Evolutionary conservation across 345 rosid genomes (phyloP).

Genomic region (Limnanthes douglasii): DNA sequence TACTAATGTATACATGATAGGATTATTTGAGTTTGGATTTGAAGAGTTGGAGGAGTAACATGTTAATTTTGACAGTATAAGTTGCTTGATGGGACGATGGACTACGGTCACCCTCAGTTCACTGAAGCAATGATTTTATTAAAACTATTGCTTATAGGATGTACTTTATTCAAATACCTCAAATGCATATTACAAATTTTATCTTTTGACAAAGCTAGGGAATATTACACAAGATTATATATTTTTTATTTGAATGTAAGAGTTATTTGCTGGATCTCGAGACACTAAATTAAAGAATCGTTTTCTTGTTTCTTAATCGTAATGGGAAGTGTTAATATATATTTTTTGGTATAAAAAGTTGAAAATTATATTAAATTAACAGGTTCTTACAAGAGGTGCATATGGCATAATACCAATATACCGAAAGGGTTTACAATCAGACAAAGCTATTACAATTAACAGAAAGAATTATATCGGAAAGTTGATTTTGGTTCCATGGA

Average conservation of each 20-base stretch:
- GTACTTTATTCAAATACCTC: slow-evolving; percentile 72
- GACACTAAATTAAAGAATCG: slow-evolving; percentile 6
- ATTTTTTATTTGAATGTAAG: neutral
- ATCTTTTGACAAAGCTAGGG: slow-evolving; percentile 89
- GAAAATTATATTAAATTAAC: no score
- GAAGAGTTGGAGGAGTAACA: slow-evolving; percentile 89
- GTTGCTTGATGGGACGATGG: slow-evolving; percentile 85
- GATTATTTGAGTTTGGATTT: slow-evolving; percentile 94
- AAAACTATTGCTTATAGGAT: slow-evolving; percentile 78
- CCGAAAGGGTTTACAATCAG: no score
- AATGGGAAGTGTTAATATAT: no score
- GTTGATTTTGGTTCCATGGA: no score
- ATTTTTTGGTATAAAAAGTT: no score
- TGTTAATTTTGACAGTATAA: slow-evolving; percentile 42
- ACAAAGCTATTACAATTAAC: no score
- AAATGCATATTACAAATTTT: slow-evolving; percentile 79
- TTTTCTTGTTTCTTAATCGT: slow-evolving; percentile 51
- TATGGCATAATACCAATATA: no score
- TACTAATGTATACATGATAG: slow-evolving; percentile 75
- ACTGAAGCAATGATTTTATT: slow-evolving; percentile 79
- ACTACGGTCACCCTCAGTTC: slow-evolving; percentile 70
- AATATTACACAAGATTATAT: slow-evolving; percentile 31
- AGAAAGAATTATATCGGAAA: no score
- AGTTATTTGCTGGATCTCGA: neutral
- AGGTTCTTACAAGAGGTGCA: no score